phyloP scores from a whole-genome alignment of 2,329 filamentous ascomycete species.

The Arthrinium phaeospermum region DNA sequence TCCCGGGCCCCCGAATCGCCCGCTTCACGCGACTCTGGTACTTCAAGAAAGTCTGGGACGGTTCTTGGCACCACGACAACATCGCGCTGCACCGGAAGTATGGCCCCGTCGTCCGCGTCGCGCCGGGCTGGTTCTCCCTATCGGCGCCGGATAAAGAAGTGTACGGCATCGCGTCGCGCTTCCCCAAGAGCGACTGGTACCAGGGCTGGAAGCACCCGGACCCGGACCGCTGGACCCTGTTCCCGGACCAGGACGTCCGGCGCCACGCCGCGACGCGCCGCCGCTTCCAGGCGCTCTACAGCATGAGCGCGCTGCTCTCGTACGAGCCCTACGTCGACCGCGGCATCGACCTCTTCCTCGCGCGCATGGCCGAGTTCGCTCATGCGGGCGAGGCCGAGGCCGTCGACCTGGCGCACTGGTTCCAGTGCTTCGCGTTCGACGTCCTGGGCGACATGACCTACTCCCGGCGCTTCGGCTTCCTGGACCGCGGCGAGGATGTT shows the following conservation, averaged over 20 bases:
- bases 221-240: background rate
- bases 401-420: constrained; percentile 34
- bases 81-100: background rate
- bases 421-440: constrained; percentile 35
- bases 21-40: background rate
- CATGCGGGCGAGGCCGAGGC: background rate
- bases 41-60: background rate
- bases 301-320: background rate
- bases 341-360: background rate
- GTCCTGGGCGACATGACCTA: constrained; percentile 33
- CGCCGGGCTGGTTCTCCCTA: background rate
- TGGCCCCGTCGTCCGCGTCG: constrained; percentile 1
- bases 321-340: background rate
- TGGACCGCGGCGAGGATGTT: constrained; percentile 33
- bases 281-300: background rate
- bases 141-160: background rate
- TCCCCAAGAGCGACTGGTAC: constrained; percentile 11
- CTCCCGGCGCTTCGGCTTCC: constrained; percentile 32
- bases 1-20: background rate
- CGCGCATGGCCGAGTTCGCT: background rate
- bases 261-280: background rate
- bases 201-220: background rate
- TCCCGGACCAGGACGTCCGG: background rate
- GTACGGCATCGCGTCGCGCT: background rate
- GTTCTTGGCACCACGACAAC: background rate